Evolutionary conservation across 2,329 filamentous ascomycete genomes (phyloP), one percentile per base, ranked within the genome.

Genomic region (Monosporascus sp.): DNA sequence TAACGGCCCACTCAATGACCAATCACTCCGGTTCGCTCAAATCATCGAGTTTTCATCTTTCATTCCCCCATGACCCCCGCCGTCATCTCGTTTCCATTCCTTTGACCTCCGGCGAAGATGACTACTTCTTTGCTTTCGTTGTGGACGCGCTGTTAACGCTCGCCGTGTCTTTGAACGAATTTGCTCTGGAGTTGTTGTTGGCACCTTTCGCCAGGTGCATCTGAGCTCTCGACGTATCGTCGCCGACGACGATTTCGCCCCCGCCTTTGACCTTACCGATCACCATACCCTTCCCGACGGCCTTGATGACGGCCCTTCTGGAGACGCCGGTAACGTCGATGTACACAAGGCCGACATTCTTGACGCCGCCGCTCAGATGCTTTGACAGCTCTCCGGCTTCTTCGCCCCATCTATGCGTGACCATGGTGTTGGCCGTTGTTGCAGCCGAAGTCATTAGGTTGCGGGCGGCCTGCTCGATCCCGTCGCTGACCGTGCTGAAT

Each of bases 261-360:
- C 88, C 83, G 5, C 87, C 88, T 38, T 85, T 86, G 53, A 93
- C 89, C 59, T 84, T 85, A 37, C 90, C 90, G 5, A 95, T 85
- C 0, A 95, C 86, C 94, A 99, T 97, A 41, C 94, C 91, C 75
- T 96, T 97, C 20, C 92, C 94, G 1, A 97, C 94, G 42, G 88
- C 90, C 77, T 97, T 99, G 67, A 99, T 82, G 44, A 99, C 84
- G 0, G 94, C 94, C 56, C 86, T 84, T 42, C 94, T 81, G 51
- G 89, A 96, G 1, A 99, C 94, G 37, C 94, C 94, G 0, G 92
- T 88, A 1, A 95, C 93, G 63, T 99, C 94, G 55, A 99, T 96
- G 68, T 99, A 99, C 34, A 99, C 94, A 27, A 99, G 78, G 6
- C 92, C 94, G 7, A 97, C 94, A 60, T 97, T 99, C 78, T 94